Conservation (phyloP, 2,329 filamentous ascomycete species). For the Hypoxylon sp. region DNA sequence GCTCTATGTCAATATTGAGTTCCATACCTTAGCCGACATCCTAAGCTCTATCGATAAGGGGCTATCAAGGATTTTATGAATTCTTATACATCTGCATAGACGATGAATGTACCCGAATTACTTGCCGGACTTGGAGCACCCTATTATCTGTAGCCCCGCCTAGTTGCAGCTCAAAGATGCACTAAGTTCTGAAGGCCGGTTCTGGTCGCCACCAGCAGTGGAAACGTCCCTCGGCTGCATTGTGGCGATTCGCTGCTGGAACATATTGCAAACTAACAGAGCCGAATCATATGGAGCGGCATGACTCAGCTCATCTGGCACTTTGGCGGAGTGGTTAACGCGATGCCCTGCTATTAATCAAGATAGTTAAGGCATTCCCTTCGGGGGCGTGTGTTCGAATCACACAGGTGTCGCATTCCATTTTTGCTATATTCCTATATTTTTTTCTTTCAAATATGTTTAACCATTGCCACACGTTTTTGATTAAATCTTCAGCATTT, state of each 20-base stretch:
- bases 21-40: not conserved
- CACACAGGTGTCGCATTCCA: constrained; percentile 55
- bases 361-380: constrained; percentile 41
- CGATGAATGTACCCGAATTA: too few species aligned
- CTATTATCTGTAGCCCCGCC: too few species aligned
- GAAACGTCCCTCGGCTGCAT: not conserved
- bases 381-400: constrained; percentile 62
- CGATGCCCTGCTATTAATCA: constrained; percentile 23
- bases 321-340: constrained; percentile 31
- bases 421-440: constrained; percentile 1
- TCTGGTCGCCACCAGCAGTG: not conserved
- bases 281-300: not conserved
- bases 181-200: not conserved
- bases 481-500: too few species aligned
- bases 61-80: not conserved
- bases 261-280: not conserved
- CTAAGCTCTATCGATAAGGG: constrained; percentile 35
- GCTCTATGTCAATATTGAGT: constrained; percentile 10
- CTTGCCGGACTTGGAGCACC: too few species aligned
- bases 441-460: too few species aligned
- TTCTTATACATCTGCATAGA: not conserved
- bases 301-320: constrained; percentile 2
- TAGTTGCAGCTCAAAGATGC: not conserved
- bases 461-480: too few species aligned
- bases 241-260: not conserved